phyloP scores from a whole-genome alignment of 2,329 filamentous ascomycete genomes.

The Tolypocladium ovalisporum region DNA sequence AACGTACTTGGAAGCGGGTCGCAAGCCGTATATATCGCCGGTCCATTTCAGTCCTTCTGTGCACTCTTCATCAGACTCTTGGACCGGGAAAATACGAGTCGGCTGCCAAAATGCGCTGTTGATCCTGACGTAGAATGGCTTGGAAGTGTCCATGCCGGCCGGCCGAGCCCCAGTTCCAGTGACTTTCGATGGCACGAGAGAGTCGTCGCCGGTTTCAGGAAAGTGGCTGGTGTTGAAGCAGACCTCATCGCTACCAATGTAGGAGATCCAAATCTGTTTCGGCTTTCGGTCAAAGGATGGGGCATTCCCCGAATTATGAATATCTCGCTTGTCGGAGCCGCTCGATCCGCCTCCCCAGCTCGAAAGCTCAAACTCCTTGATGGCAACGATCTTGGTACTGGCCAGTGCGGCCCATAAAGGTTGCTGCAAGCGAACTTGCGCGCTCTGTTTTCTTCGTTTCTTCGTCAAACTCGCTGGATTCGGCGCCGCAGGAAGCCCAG shows the following conservation, averaged over 20 bases:
- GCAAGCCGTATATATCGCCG: constrained; percentile 58
- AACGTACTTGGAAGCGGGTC: constrained; percentile 65
- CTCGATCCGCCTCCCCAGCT: constrained; percentile 54
- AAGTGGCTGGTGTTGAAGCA: constrained; percentile 65
- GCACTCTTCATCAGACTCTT: constrained; percentile 16
- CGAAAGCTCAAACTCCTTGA: constrained; percentile 82
- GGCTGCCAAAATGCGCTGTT: constrained; percentile 75
- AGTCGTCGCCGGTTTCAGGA: constrained; percentile 28
- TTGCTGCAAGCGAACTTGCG: constrained; percentile 80
- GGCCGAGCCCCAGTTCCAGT: constrained; percentile 22
- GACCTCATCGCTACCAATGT: constrained; percentile 68
- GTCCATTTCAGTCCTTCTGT: constrained; percentile 49
- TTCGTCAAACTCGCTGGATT: constrained; percentile 42
- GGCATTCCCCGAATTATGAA: constrained; percentile 66
- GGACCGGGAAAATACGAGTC: constrained; percentile 52
- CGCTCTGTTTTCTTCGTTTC: constrained; percentile 83
- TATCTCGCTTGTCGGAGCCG: constrained; percentile 64
- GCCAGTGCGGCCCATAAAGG: constrained; percentile 90
- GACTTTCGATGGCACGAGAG: constrained; percentile 11
- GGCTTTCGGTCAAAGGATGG: constrained; percentile 55
- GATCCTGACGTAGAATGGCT: constrained; percentile 69
- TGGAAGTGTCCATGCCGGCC: constrained; percentile 52
- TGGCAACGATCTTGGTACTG: constrained; percentile 92
- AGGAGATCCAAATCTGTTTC: constrained; percentile 70
- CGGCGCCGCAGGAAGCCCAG: constrained; percentile 22